These are phyloP conservation scores for Pneumocystis oryctolagi DNA, from an alignment of 1,139 yeast genomes.

Conservation along the genomic window DNA sequence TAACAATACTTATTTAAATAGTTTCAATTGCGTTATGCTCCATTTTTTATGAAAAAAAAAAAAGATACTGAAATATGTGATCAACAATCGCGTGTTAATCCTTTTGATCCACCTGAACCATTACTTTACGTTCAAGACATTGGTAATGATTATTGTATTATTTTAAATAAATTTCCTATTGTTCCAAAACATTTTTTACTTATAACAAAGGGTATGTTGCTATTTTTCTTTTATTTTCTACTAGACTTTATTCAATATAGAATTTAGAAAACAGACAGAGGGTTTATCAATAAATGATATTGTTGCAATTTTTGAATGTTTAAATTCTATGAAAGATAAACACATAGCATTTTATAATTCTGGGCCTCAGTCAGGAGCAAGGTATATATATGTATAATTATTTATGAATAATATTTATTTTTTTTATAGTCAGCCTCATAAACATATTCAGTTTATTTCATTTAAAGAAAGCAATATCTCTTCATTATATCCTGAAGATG, in stretches of 20 bases:
- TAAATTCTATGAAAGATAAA: constrained; percentile 25
- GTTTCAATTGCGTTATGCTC: constrained; percentile 2
- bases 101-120: constrained; percentile 70
- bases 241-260: not conserved
- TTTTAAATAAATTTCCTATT: constrained; percentile 76
- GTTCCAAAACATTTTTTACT: constrained; percentile 63
- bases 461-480: constrained; percentile 36
- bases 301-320: constrained; percentile 39
- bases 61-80: not conserved
- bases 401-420: not conserved
- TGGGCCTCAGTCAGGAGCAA: constrained; percentile 75
- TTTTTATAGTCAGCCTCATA: constrained; percentile 58
- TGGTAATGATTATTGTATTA: constrained; percentile 45
- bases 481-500: constrained; percentile 37
- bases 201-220: constrained; percentile 39
- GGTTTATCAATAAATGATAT: constrained; percentile 60
- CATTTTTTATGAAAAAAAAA: not conserved
- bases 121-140: constrained; percentile 47
- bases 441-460: constrained; percentile 73
- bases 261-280: constrained; percentile 53
- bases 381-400: not conserved
- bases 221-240: not conserved
- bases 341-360: constrained; percentile 76
- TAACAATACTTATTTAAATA: not conserved
- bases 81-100: constrained; percentile 30